These are phyloP conservation scores for Austroboletus eburneus DNA, from an alignment of 768 basidiomycete species.

Conservation along the genomic window DNA sequence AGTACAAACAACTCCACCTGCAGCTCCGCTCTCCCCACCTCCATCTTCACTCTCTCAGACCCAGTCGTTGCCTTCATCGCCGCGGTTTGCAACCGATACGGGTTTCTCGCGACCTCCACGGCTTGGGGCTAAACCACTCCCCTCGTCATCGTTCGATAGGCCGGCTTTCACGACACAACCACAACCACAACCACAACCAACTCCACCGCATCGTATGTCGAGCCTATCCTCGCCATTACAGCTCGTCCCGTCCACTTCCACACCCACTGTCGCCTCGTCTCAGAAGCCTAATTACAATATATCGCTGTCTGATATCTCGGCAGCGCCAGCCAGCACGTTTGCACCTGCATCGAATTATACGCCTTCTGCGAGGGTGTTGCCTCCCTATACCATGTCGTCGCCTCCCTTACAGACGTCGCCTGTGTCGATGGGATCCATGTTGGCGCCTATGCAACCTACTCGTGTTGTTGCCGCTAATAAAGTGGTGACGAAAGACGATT, in stretches of 20 bases:
- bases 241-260: conserved; percentile 10
- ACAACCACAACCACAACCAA: conserved; percentile 11
- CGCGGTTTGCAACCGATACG: conserved; percentile 32
- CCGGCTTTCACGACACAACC: conserved; percentile 23
- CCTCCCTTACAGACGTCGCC: conserved; percentile 30
- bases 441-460: conserved; percentile 56
- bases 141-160: conserved; percentile 34
- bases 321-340: conserved; percentile 15
- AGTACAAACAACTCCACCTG: conserved; percentile 12
- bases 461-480: conserved; percentile 40
- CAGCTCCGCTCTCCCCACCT: conserved; percentile 1
- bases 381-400: conserved; percentile 25
- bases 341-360: conserved; percentile 13
- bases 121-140: conserved; percentile 35
- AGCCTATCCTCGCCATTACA: conserved; percentile 21
- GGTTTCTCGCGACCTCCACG: conserved; percentile 33
- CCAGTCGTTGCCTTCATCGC: conserved; percentile 39
- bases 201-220: conserved; percentile 16
- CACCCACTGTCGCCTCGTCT: conserved; percentile 7
- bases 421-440: conserved; percentile 44
- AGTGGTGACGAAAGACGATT: conserved; percentile 58
- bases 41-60: conserved; percentile 17
- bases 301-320: conserved; percentile 33
- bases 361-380: conserved; percentile 15
- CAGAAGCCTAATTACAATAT: conserved; percentile 59